These are phyloP conservation scores for Suhomyces sp. DNA, from an alignment of 805 yeast species.

Conservation along the genomic window DNA sequence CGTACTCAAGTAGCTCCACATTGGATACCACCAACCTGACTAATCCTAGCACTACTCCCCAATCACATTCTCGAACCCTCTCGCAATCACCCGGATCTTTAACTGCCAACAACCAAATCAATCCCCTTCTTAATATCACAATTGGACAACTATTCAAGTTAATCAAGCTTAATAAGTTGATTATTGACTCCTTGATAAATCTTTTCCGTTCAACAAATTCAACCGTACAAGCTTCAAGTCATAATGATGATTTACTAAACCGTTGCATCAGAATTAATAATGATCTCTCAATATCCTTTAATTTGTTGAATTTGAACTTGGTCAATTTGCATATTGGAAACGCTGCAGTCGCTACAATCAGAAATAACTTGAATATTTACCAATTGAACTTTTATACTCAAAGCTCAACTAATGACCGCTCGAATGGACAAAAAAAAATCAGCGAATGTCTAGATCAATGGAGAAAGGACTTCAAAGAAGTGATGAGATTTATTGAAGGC, in stretches of 20 bases:
- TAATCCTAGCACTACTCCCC: neutral
- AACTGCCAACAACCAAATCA: slow-evolving; percentile 11
- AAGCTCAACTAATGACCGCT: neutral
- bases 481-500: slow-evolving; percentile 25
- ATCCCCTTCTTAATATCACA: slow-evolving; percentile 34
- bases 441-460: slow-evolving; percentile 10
- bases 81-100: neutral
- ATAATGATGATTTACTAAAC: slow-evolving; percentile 24
- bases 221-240: slow-evolving; percentile 2
- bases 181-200: slow-evolving; percentile 28
- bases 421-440: neutral
- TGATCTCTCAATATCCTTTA: slow-evolving; percentile 35
- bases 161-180: slow-evolving; percentile 34
- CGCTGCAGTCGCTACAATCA: slow-evolving; percentile 19
- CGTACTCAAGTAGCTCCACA: slow-evolving; percentile 8
- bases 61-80: slow-evolving; percentile 1
- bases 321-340: slow-evolving; percentile 23
- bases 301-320: slow-evolving; percentile 27
- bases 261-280: slow-evolving; percentile 34
- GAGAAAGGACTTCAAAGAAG: slow-evolving; percentile 13
- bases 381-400: slow-evolving; percentile 24
- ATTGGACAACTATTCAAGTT: slow-evolving; percentile 32
- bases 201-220: slow-evolving; percentile 11
- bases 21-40: slow-evolving; percentile 3
- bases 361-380: slow-evolving; percentile 23